Base-by-base conservation (phyloP, 2,329 filamentous ascomycete genomes). In the Colletotrichum musae region DNA sequence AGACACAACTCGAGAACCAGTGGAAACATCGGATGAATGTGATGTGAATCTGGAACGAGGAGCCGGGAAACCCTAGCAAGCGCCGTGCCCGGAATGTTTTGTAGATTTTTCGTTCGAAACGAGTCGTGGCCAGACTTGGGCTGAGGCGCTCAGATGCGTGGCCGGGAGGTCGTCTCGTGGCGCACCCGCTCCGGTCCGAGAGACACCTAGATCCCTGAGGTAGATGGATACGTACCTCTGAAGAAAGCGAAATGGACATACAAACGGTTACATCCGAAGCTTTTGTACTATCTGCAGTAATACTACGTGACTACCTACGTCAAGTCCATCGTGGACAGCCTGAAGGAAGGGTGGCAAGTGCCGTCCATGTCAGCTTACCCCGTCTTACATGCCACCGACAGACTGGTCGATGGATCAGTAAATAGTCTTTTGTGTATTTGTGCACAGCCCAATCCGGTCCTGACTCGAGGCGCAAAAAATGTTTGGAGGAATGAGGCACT, bases 1-100 rank as follows among this genome's bases (percentile, higher is more conserved):
- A 65, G 61, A 68, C 61, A 58, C 13, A 39, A 54, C 32, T 54
- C 32, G 28, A 43, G 54, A 54, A 41, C 61, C 61, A 59, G 54
- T 65, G 39, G 12, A 26, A 16, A 48, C 32, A 41, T 66, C 48
- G 61, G 61, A 65, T 41, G 61, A 54, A 54, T 50, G 24, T 54
- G n/a, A 36, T 16, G 57, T 51, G 18, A 26, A 43, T 53, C 36
- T 12, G 48, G 32, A 32, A 15, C 43, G 61, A 58, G 32, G 65
- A 16, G 41, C 53, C 32, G 53, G 61, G 48, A 59, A 48, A 54
- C 54, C 53, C 54, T 51, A 6, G 13, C 41, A 43, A 43, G 41
- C 16, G 43, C 65, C 52, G 60, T 58, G 60, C 52, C 59, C 60
- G 21, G 41, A 50, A 68, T 68, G 61, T 65, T 68, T 68, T 43